Evolutionary conservation across 192 early-diverging fungal species (phyloP), one percentile per base, ranked within the genome.

Genomic region (Mortierella alpina): DNA sequence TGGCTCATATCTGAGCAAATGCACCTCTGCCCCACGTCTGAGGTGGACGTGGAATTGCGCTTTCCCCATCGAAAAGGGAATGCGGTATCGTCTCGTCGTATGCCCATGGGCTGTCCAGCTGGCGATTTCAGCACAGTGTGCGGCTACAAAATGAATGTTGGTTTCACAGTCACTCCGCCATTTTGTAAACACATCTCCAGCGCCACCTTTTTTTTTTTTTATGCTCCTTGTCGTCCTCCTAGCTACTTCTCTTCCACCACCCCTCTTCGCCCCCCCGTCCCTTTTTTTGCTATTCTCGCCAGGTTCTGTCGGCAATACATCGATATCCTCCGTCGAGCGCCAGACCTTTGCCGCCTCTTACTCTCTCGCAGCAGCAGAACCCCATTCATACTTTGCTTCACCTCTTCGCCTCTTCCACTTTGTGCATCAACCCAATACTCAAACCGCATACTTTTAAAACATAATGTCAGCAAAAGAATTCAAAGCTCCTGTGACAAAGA

Each of bases 401-500:
- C 56, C 60, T 56, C 53, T 59, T 59, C 48, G 14, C 10, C 20
- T 5, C 15, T 68, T 15, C 18, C 51, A 31, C 18, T 54, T 50
- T 23, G 23, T 49, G 48, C 42, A 11, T 59, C 31, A 31, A 31
- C 31, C 31, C 31, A 31, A 31, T 31, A 31, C 3, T 31, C 31
- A 31, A 31, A 31, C 31, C 31, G 31, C 31, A 31, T 31, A 31
- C 31, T 57, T 18, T 61, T 51, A 68, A 70, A 11, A 11, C 64
- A 62, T 7, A 58, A 64, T 67, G 66, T 80, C 77, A 53, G 50
- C 74, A 63, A 80, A 72, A 63, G 77, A 80, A 44, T 80, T 72
- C 77, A 80, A 80, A 53, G 77, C 77, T 15, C 77, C 77, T 12
- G 77, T 80, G 7, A 80, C 77, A 48, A 80, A 80, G 65, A 49